Evolutionary conservation across 1,284 basidiomycete species (phyloP).

Genomic region (Exobasidium cylindrosporum): DNA sequence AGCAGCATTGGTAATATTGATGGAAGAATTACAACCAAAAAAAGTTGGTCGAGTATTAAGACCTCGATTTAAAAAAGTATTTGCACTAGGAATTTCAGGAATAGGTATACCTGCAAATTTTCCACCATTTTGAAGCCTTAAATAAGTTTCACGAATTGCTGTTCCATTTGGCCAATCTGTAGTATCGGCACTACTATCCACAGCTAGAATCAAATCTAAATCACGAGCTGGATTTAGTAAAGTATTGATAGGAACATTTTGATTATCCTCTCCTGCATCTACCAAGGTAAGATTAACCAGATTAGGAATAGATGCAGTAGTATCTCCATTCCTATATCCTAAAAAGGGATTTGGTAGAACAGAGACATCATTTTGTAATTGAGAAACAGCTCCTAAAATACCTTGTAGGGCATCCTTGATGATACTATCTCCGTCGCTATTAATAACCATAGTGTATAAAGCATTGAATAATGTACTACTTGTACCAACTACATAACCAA

Average conservation of each 20-base stretch:
- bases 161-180: constrained; percentile 67
- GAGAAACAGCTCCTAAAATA: constrained; percentile 26
- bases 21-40: constrained; percentile 66
- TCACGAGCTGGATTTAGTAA: constrained; percentile 65
- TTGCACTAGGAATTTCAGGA: constrained; percentile 57
- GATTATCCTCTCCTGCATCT: constrained; percentile 45
- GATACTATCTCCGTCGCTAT: constrained; percentile 25
- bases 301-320: constrained; percentile 10
- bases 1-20: constrained; percentile 41
- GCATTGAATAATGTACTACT: constrained; percentile 56
- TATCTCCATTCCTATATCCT: constrained; percentile 25
- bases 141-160: constrained; percentile 55
- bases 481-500: constrained; percentile 43
- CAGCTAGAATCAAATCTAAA: constrained; percentile 68
- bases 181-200: constrained; percentile 65
- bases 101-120: constrained; percentile 52
- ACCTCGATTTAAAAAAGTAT: constrained; percentile 65
- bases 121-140: constrained; percentile 22
- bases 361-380: constrained; percentile 58
- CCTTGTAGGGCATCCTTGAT: constrained; percentile 32
- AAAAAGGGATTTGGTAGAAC: constrained; percentile 58
- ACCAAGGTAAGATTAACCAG: constrained; percentile 44
- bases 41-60: constrained; percentile 70
- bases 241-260: constrained; percentile 68
- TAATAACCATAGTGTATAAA: constrained; percentile 44